Base-by-base conservation (phyloP, 2,329 filamentous ascomycete genomes). In the Onygenales sp. region DNA sequence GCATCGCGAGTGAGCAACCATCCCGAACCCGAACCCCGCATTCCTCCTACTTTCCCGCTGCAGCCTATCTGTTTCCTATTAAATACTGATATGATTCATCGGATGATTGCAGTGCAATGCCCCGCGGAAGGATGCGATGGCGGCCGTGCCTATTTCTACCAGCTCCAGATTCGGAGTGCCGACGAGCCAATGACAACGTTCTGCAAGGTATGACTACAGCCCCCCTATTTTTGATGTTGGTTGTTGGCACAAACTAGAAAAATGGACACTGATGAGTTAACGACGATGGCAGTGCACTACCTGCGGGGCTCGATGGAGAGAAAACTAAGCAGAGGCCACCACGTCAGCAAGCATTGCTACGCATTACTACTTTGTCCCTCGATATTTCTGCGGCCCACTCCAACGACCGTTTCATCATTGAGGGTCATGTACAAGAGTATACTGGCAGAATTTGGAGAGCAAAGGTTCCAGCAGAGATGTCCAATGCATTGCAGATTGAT, bases 141-240 rank as follows among this genome's bases (percentile, higher is more conserved):
- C 58, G 79, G 83, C 56, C 83, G 89, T 74, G 93, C 93, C 3
- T 94, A 91, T 58, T 97, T 92, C 76, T 95, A 91, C 76, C 89
- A 95, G 77, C 84, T 97, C 62, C 93, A 98, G 79, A 97, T 97
- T 73, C 84, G 93, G 62, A 95, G 89, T 77, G 93, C 93, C 51
- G 93, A 98, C 74, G 93, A 98, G 78, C 93, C 93, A 56, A 96
- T 95, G 87, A 98, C 93, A 60, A 92, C 84, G 56, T 97, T 97
- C 72, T 94, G 86, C 74, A 93, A 90, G 81, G 87, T 88, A 65
- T 52, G 72, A 64, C 6, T 8, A 13, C 13, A 13, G 9, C 17
- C 45, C 45, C 32, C 45, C 11, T 33, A 6, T 9, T 21, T 17
- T 14, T 33, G 6, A 39, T 11, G 27, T 42, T 48, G 7, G 34